These are phyloP conservation scores for Lagenaria siceraria DNA, from an alignment of 306 rosid species.

Conservation along the genomic window DNA sequence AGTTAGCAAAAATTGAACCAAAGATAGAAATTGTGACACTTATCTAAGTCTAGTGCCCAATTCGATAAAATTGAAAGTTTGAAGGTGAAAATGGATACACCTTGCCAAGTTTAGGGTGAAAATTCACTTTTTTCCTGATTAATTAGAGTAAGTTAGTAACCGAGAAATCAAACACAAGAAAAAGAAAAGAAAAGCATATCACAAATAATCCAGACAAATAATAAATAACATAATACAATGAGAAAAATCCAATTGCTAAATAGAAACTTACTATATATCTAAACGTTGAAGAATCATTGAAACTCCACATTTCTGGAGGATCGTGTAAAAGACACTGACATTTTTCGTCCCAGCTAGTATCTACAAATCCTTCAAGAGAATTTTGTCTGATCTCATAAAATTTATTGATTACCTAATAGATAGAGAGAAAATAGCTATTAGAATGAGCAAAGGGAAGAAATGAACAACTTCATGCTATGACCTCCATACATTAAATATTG, in stretches of 20 bases:
- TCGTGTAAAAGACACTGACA: slow-evolving; percentile 68
- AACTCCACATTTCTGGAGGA: slow-evolving; percentile 66
- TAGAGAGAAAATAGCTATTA: slow-evolving; percentile 16
- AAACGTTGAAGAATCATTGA: slow-evolving; percentile 61
- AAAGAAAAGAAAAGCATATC: not conserved
- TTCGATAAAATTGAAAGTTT: not conserved
- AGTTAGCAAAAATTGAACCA: not conserved
- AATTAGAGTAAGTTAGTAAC: not conserved
- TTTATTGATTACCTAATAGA: slow-evolving; percentile 53
- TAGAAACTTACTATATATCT: slow-evolving; percentile 67
- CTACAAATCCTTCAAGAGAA: slow-evolving; percentile 29
- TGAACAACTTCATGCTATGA: not conserved
- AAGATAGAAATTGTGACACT: not conserved
- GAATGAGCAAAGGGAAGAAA: slow-evolving; percentile 1
- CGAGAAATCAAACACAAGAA: not conserved
- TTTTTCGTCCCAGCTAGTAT: slow-evolving; percentile 60
- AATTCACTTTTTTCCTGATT: not conserved
- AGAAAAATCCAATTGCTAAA: not conserved
- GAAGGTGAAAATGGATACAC: not conserved
- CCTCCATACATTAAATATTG: not conserved
- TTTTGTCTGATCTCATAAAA: slow-evolving; percentile 68
- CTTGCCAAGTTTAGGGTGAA: not conserved
- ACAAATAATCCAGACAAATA: not conserved
- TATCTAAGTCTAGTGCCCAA: not conserved
- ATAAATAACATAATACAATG: not conserved